These are phyloP conservation scores for Aspergillus pseudotamarii DNA, from an alignment of 2,329 filamentous ascomycete species.

Conservation along the genomic window DNA sequence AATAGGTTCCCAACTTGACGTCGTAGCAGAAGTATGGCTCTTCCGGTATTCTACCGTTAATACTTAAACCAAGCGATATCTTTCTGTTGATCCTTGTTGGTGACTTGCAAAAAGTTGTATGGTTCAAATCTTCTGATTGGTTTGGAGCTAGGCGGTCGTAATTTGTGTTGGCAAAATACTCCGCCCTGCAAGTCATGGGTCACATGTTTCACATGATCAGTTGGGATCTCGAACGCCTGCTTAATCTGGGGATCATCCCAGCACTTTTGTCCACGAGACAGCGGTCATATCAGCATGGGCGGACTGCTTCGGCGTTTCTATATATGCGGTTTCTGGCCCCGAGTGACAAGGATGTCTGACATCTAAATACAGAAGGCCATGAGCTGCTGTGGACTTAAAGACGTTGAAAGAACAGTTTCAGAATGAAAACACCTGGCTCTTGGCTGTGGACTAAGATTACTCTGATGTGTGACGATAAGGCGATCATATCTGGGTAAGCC, in stretches of 20 bases:
- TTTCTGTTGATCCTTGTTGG: neutral
- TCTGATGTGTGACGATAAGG: neutral
- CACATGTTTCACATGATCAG: neutral
- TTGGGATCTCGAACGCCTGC: neutral
- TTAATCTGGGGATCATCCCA: neutral
- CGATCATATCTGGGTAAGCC: neutral
- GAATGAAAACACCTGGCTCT: neutral
- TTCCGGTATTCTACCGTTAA: neutral
- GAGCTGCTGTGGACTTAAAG: neutral
- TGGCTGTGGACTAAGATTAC: neutral
- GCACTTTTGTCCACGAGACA: neutral
- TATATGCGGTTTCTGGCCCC: neutral
- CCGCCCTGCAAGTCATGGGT: conserved; percentile 3
- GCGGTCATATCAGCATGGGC: neutral
- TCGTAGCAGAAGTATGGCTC: neutral
- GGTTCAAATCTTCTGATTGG: conserved; percentile 1
- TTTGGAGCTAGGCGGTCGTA: neutral
- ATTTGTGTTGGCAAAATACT: conserved; percentile 1
- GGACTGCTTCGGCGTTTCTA: neutral
- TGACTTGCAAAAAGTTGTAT: neutral
- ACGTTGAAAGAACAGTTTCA: neutral
- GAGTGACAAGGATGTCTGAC: neutral
- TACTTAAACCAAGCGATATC: neutral
- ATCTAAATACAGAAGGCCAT: neutral
- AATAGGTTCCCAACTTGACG: neutral